Evolutionary conservation across 2,329 filamentous ascomycete genomes (phyloP), one percentile per base, ranked within the genome.

Genomic region (Neonectria neomacrospora): DNA sequence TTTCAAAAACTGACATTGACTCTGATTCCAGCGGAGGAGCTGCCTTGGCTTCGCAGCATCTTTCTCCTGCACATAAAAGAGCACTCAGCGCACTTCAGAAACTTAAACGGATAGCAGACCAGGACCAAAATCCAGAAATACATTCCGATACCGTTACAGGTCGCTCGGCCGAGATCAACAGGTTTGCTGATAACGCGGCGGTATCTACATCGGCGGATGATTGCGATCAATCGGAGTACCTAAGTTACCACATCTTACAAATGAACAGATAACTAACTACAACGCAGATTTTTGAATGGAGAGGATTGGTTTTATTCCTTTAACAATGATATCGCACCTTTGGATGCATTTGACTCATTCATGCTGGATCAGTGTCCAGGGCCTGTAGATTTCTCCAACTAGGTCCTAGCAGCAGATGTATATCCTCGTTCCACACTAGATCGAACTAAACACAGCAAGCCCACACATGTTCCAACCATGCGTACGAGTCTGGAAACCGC

Each of bases 301-400:
- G 61, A 70, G 6, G 61, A 67, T 16, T 68, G 66, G 59, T 55
- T 68, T 30, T 61, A 55, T 1, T 48, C 50, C 2, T 70, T 68
- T 42, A 66, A 68, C 32, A 59, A 70, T 10, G 18, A 41, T 1
- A 44, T 66, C 30, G 62, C 61, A 3, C 68, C 68, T 1, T 51
- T 67, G 6, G 64, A 66, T 16, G 63, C 61, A 16, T 71, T 63
- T 10, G 69, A 70, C 28, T 51, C 67, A 12, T 65, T 71, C 16
- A 68, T 65, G 63, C 58, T 67, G 3, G 66, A 68, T 18, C 54
- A 66, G 5, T 30, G 12, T 20, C 26, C 26, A 32, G 26, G 12
- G 18, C 26, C 16, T 48, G 16, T 3, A 18, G 16, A 16, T 12
- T 48, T 48, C 16, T 48, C 9, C 2, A 20, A 32, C 28, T 28